phyloP scores from a whole-genome alignment of 2,329 filamentous ascomycete species.

The Geosmithia morbida region DNA sequence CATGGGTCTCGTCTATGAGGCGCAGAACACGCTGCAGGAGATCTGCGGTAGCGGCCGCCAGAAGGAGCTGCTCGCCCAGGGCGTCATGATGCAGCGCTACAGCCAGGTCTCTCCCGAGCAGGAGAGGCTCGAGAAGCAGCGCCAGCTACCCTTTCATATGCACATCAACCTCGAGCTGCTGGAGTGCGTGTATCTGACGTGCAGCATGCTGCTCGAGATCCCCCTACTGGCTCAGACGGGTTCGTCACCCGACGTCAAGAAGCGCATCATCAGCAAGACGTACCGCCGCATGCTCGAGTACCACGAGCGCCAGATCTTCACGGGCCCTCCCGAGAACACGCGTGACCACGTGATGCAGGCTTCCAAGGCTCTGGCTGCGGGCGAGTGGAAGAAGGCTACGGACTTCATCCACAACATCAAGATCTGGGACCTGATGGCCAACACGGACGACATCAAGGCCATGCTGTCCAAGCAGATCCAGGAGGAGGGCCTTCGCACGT shows the following conservation, averaged over 20 bases:
- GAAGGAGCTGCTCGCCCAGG: conserved; percentile 95
- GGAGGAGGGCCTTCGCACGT: conserved; percentile 93
- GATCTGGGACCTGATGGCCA: conserved; percentile 97
- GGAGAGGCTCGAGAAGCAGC: conserved; percentile 91
- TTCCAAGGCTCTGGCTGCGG: conserved; percentile 88
- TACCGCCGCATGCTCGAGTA: conserved; percentile 99
- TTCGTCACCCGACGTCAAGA: conserved; percentile 91
- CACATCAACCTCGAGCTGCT: conserved; percentile 98
- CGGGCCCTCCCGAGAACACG: conserved; percentile 94
- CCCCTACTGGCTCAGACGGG: conserved; percentile 92
- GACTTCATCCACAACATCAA: conserved; percentile 95
- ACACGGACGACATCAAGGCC: conserved; percentile 81
- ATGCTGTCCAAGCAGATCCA: conserved; percentile 99
- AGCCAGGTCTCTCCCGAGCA: conserved; percentile 94
- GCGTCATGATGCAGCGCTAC: conserved; percentile 96
- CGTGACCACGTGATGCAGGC: conserved; percentile 99
- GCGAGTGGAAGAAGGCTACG: conserved; percentile 96
- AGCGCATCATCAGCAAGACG: conserved; percentile 97
- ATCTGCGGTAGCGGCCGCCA: conserved; percentile 95
- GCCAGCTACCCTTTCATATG: conserved; percentile 99
- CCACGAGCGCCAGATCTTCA: conserved; percentile 98
- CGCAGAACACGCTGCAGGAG: conserved; percentile 93
- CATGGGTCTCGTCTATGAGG: conserved; percentile 90
- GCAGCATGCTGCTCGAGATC: conserved; percentile 98
- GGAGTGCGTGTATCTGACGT: conserved; percentile 96